phyloP scores from a whole-genome alignment of 2,329 filamentous ascomycete genomes.

The Didymella exigua region DNA sequence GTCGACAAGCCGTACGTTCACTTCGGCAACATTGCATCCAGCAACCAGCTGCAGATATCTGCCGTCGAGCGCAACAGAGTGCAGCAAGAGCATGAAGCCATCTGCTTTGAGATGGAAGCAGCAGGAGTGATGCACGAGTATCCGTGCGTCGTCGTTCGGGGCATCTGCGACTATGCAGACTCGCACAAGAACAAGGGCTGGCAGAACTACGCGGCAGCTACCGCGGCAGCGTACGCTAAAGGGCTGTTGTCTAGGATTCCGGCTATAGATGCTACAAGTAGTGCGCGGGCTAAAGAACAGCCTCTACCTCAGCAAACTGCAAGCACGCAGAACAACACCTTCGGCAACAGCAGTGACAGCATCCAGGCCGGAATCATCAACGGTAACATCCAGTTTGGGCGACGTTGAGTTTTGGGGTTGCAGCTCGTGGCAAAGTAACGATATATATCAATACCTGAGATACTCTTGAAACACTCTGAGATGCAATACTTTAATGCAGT shows the following conservation, averaged over 20 bases:
- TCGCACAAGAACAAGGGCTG: no score
- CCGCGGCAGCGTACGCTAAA: not conserved
- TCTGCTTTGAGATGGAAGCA: constrained; percentile 8
- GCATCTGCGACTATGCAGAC: no score
- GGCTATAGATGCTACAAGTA: not conserved
- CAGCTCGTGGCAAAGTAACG: no score
- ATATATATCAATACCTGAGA: no score
- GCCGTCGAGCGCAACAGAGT: constrained; percentile 19
- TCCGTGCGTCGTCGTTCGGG: no score
- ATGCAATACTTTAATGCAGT: no score
- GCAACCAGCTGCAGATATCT: constrained; percentile 25
- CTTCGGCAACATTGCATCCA: constrained; percentile 28
- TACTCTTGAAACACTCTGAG: no score
- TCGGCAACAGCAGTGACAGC: not conserved
- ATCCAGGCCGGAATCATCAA: not conserved
- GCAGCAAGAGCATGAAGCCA: constrained; percentile 18
- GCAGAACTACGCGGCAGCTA: no score
- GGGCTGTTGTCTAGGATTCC: not conserved
- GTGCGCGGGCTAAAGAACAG: not conserved
- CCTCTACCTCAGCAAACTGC: not conserved
- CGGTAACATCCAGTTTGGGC: not conserved
- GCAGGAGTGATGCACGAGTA: no score
- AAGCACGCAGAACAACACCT: not conserved
- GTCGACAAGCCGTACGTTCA: constrained; percentile 16
- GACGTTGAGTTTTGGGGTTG: not conserved